These are phyloP conservation scores for Malassezia globosa DNA, from an alignment of 1,284 basidiomycete genomes.

Conservation along the genomic window DNA sequence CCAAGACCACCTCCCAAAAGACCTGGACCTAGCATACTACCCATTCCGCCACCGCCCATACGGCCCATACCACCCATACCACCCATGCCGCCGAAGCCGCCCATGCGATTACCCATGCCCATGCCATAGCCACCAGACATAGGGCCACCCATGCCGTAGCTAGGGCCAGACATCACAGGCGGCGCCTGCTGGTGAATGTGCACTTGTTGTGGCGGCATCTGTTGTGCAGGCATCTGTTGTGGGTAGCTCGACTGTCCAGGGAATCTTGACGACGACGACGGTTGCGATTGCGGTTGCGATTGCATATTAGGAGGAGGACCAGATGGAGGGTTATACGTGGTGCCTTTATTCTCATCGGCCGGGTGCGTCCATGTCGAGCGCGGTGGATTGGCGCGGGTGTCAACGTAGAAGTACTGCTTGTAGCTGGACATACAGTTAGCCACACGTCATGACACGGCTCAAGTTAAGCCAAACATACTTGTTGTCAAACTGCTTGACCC, in stretches of 20 bases:
- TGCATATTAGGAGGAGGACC: slow-evolving; percentile 24
- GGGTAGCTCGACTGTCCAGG: slow-evolving; percentile 7
- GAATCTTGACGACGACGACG: too few relatives aligned
- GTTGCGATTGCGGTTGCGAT: slow-evolving; percentile 1
- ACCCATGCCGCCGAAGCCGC: slow-evolving; percentile 9
- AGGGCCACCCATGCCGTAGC: slow-evolving; percentile 26
- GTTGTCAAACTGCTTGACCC: slow-evolving; percentile 41
- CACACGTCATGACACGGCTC: too few relatives aligned
- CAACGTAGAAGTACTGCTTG: slow-evolving; percentile 41
- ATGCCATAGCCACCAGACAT: slow-evolving; percentile 28
- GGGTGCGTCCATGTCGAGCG: slow-evolving; percentile 43
- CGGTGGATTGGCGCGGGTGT: slow-evolving; percentile 37
- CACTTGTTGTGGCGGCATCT: slow-evolving; percentile 21
- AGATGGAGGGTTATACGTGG: slow-evolving; percentile 24
- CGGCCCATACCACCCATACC: slow-evolving; percentile 31
- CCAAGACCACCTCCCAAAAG: slow-evolving; percentile 30
- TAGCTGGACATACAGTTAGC: slow-evolving; percentile 21
- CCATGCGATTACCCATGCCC: slow-evolving; percentile 22
- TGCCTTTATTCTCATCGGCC: slow-evolving; percentile 20
- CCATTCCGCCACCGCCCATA: slow-evolving; percentile 26
- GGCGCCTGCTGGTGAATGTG: slow-evolving; percentile 6
- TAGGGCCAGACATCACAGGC: slow-evolving; percentile 17
- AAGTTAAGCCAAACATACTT: too few relatives aligned
- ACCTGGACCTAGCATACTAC: slow-evolving; percentile 29
- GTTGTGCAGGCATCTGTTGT: slow-evolving; percentile 26